Evolutionary conservation across 352 stramenopile genomes (phyloP), one percentile per base, ranked within the genome.

Genomic region (Pythium rishiriense): DNA sequence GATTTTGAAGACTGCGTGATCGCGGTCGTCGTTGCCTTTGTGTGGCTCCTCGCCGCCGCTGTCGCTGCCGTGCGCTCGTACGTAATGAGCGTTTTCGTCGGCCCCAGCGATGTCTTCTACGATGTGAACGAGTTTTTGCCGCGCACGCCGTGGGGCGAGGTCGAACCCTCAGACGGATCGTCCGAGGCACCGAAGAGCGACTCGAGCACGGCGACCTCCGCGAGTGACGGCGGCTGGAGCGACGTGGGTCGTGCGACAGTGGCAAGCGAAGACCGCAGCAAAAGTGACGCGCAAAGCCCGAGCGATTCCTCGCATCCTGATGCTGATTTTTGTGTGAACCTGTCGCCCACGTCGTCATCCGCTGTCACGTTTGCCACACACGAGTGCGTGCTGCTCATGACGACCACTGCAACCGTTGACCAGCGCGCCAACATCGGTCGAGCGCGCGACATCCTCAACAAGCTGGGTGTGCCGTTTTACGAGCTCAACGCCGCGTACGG

Each of bases 361-460:
- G 24, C 29, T 3, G 11, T 28, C 26, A 37, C 22, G 24, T 21
- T 15, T 25, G 45, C 24, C 22, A 24, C 46, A 11, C 25, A 52
- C 46, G n/a, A 28, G 46, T 52, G 43, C 22, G 21, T 50, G 43
- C 22, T 50, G 2, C 43, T 50, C 43, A 50, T 28, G 43, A 31
- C 43, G 7, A 31, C 43, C 8, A 50, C 43, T 4, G 43, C 21
- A 5, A 22, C 46, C 3, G 11, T 29, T 2, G 10, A 22, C 25
- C 46, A 52, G 25, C 46, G 46, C 25, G 24, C 17, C 7, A 17
- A 52, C 46, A 17, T 37, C 25, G 9, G 25, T 12, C 46, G 46
- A 5, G 46, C 25, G 46, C 46, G 46, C 46, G 46, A 52, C 25
- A 52, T 52, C 9, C 46, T 52, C 46, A 28, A 52, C 46, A 26